Base-by-base conservation (phyloP, 1,284 basidiomycete species). In the Xerocomus nothofagi region DNA sequence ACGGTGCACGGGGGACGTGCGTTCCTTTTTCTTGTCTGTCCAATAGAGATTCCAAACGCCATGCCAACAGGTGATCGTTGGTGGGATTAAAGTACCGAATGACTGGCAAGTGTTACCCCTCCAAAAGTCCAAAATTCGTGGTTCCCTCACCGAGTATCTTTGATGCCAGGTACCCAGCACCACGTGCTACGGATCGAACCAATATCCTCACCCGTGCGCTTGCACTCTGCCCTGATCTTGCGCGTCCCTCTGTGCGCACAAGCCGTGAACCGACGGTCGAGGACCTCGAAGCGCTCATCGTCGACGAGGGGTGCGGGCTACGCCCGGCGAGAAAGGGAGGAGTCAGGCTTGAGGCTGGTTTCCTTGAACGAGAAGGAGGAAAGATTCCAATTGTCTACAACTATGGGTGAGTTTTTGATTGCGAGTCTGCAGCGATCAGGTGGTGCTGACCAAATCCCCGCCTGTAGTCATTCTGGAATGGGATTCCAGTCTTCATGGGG, bases 401-500 rank as follows among this genome's bases (percentile, higher is more conserved):
- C 49, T 93, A 94, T 67, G 88, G 89, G 67, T 91, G 78, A 62
- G 88, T 78, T 21, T 73, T 78, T 33, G 71, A 65, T 24, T 29
- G 38, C 29, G 14, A 33, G 30, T 44, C 24, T 14, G 17, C 6
- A 21, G 20, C 21, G 4, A 5, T 30, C 17, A 24, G 14, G 17
- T 17, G 18, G 20, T 26, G 26, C 39, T 48, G 27, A 61, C 40
- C 14, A 11, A 6, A 4, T 24, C 9, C 6, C 18, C 1, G 26
- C 29, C 4, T 32, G 9, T 40, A 81, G 78, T 31, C 79, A 79
- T 57, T 79, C 79, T n/a, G 80, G 84, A 4, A 78, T 78, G 52
- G 87, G 88, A 4, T 89, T 80, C 60, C 84, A 87, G 57, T 73
- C 78, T n/a, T 86, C 84, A 0, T 89, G 86, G 84, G 87, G 82